These are phyloP conservation scores for Onygena corvina DNA, from an alignment of 2,329 filamentous ascomycete species.

Conservation along the genomic window DNA sequence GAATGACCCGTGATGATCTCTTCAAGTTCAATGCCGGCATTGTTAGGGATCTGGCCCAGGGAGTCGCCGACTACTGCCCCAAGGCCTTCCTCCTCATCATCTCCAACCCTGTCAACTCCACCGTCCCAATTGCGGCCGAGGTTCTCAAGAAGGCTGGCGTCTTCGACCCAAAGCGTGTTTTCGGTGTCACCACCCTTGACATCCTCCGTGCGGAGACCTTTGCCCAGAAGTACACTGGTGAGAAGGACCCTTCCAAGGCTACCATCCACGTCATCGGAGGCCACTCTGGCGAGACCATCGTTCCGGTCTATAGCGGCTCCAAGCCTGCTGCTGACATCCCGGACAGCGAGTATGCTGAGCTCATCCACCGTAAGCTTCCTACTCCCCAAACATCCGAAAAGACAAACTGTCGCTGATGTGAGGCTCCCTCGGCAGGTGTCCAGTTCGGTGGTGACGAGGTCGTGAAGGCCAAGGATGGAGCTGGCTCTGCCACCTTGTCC, in stretches of 20 bases:
- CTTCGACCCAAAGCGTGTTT: constrained; percentile 90
- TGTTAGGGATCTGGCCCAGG: constrained; percentile 84
- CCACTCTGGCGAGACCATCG: constrained; percentile 96
- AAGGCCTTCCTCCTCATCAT: constrained; percentile 95
- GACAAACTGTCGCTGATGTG: constrained; percentile 4
- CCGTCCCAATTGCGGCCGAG: constrained; percentile 93
- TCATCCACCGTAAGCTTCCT: constrained; percentile 62
- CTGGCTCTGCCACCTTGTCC: constrained; percentile 79
- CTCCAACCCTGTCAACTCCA: constrained; percentile 99
- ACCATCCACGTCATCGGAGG: constrained; percentile 89
- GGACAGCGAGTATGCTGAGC: constrained; percentile 74
- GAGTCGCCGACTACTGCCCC: constrained; percentile 73
- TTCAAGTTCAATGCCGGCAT: constrained; percentile 99
- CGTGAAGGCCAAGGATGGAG: constrained; percentile 86
- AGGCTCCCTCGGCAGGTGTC: constrained; percentile 42
- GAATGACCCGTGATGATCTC: constrained; percentile 97
- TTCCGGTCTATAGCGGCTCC: constrained; percentile 90
- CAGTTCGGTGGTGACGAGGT: constrained; percentile 98
- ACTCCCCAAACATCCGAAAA: neutral
- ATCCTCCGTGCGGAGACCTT: constrained; percentile 98
- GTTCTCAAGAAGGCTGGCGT: constrained; percentile 86
- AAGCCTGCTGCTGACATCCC: constrained; percentile 70
- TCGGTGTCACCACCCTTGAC: constrained; percentile 96
- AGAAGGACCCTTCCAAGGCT: constrained; percentile 68
- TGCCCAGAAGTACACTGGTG: constrained; percentile 70